These are phyloP conservation scores for Colletotrichum kahawae DNA, from an alignment of 2,329 filamentous ascomycete species.

Conservation along the genomic window DNA sequence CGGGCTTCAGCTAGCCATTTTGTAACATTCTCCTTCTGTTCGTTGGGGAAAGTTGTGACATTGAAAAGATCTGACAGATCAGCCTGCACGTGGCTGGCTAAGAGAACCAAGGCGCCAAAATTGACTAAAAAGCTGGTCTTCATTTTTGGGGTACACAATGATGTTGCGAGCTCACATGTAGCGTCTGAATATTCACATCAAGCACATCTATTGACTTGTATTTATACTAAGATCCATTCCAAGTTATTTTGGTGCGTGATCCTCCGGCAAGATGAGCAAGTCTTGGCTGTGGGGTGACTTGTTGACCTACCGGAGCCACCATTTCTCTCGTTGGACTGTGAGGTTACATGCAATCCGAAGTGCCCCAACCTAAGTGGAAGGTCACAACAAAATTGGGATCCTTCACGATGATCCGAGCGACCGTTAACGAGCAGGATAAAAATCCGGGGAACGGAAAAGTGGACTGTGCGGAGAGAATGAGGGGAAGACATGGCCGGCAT, in stretches of 20 bases:
- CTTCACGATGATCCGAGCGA: background rate
- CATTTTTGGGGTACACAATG: background rate
- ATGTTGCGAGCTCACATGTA: background rate
- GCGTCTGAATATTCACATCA: background rate
- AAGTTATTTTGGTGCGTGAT: background rate
- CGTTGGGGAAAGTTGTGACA: constrained; percentile 3
- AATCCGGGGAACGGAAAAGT: background rate
- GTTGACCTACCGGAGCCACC: background rate
- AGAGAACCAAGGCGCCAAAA: background rate
- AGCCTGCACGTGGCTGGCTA: background rate
- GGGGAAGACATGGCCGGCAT: background rate
- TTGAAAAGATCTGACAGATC: background rate
- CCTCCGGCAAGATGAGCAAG: background rate
- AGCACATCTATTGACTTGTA: rapidly evolving
- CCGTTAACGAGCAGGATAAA: background rate
- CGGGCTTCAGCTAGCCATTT: background rate
- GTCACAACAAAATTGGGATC: background rate
- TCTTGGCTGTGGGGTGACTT: background rate
- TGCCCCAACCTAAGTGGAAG: background rate
- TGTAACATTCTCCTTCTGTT: constrained; percentile 11
- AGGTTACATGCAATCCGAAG: background rate
- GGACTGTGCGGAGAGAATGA: background rate
- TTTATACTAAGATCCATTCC: background rate
- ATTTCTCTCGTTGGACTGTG: background rate
- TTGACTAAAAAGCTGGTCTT: background rate